Percentiles rank a stretch among this genome's conserved stretches.
Evolutionary conservation across 306 rosid species (phyloP).

Genomic region (Prunus davidiana): DNA sequence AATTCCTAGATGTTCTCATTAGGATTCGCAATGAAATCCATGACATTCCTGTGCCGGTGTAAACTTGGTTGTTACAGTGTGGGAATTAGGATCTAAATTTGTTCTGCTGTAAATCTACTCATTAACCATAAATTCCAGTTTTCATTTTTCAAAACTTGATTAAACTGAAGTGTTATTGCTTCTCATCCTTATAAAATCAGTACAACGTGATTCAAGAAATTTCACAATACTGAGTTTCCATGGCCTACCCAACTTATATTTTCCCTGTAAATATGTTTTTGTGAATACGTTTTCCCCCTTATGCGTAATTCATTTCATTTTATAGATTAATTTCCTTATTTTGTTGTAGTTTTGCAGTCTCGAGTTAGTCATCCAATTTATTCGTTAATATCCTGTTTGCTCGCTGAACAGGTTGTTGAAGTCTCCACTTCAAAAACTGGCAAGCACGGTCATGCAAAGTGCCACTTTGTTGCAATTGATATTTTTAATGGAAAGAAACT

Average conservation of each 20-base stretch:
- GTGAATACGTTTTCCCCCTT: too few relatives aligned
- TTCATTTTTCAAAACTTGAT: not conserved
- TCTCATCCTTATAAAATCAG: not conserved
- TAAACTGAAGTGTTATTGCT: not conserved
- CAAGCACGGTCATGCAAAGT: conserved; percentile 75
- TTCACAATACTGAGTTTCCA: not conserved
- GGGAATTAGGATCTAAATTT: not conserved
- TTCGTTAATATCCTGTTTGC: not conserved
- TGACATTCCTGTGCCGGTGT: not conserved
- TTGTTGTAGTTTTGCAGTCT: too few relatives aligned
- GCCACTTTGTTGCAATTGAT: conserved; percentile 75
- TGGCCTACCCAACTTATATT: not conserved
- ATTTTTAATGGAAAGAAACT: conserved; percentile 72
- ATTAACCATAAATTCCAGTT: not conserved
- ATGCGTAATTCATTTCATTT: too few relatives aligned
- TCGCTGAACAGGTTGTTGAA: conserved; percentile 41
- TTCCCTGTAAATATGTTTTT: too few relatives aligned
- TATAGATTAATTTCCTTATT: too few relatives aligned
- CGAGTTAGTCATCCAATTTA: too few relatives aligned
- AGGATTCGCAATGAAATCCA: not conserved
- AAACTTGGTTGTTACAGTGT: not conserved
- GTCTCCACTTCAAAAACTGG: conserved; percentile 78
- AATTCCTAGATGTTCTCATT: not conserved
- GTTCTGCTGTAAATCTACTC: not conserved
- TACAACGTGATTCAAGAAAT: not conserved